Evolutionary conservation across 2,329 filamentous ascomycete genomes (phyloP).

Genomic region (Aspergillus costaricaensis): DNA sequence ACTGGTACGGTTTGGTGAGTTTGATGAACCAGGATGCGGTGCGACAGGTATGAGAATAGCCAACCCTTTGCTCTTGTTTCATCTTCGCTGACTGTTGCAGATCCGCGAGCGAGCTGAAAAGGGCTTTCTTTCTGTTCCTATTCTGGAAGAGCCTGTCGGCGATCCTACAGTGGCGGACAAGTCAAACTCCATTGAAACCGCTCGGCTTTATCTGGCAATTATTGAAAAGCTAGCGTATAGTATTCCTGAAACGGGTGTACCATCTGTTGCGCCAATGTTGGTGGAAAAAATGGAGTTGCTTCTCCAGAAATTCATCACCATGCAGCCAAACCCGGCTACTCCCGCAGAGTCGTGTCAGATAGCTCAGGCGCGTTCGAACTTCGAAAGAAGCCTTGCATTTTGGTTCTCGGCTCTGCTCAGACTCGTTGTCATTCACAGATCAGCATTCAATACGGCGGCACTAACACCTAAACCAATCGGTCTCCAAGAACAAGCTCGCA

Average conservation of each 20-base stretch:
- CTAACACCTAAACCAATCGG: constrained; percentile 26
- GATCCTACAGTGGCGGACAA: constrained; percentile 15
- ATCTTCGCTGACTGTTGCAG: constrained; percentile 26
- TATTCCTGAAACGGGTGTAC: constrained; percentile 37
- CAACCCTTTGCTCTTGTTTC: constrained; percentile 5
- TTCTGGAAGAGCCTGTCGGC: constrained; percentile 29
- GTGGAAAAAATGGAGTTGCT: constrained; percentile 45
- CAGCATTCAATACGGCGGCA: constrained; percentile 32
- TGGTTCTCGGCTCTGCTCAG: constrained; percentile 46
- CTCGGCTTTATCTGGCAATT: constrained; percentile 41
- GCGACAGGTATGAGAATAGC: constrained; percentile 31
- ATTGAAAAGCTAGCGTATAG: constrained; percentile 43
- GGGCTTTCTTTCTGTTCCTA: constrained; percentile 40
- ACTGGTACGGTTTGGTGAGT: constrained; percentile 44
- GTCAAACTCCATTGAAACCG: constrained; percentile 31
- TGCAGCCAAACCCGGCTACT: constrained; percentile 30
- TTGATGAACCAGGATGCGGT: constrained; percentile 42
- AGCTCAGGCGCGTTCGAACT: constrained; percentile 23
- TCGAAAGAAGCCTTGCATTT: constrained; percentile 38
- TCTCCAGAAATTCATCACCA: constrained; percentile 38
- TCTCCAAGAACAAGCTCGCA: constrained; percentile 39
- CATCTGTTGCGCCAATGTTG: constrained; percentile 34
- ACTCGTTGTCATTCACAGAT: constrained; percentile 44
- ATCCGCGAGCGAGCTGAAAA: constrained; percentile 46
- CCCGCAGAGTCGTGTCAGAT: constrained; percentile 19